Evolutionary conservation across 2,329 filamentous ascomycete species (phyloP), one percentile per base, ranked within the genome.

Genomic region (Epicoccum nigrum): DNA sequence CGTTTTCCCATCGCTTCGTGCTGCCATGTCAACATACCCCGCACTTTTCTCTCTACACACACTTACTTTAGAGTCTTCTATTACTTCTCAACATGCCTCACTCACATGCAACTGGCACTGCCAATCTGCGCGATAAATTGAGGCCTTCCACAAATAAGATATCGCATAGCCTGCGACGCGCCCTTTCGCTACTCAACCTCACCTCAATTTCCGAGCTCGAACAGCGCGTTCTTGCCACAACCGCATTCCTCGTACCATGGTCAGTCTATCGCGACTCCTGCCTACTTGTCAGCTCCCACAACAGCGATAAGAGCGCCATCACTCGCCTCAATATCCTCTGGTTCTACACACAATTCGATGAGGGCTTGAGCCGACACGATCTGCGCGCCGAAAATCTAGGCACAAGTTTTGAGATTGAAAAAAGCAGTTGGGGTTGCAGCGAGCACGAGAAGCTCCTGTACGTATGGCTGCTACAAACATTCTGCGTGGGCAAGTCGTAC

Each of bases 361-460:
- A 70, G 28, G 67, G 61, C 4, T 19, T 52, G 16, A 37, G 56
- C 16, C 65, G 70, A 7, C 65, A 69, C 39, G 65, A 71, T 27
- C 53, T 64, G 8, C 59, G 56, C 20, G 55, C 53, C 4, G 58
- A 67, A 38, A 58, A 65, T 28, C 33, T 40, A 3, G 54, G 17
- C 17, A 35, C 55, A 4, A 52, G 61, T 27, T 55, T 62, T 21
- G 32, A 47, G 4, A 67, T 70, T 16, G 60, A 72, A 42, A 70
- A 66, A 55, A 54, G 45, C 17, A 16, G 51, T 4, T 73, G 70
- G 70, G 20, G 44, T 4, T 47, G 64, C 7, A 48, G 55, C 25
- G 64, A 68, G 34, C 51, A 68, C 40, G 68, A 73, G 51, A 71
- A 71, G 50, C 59, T 65, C 23, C 53, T 72, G 12, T 69, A 63